These are phyloP conservation scores for Tricholoma bakamatsutake DNA, from an alignment of 768 basidiomycete genomes.

Conservation along the genomic window DNA sequence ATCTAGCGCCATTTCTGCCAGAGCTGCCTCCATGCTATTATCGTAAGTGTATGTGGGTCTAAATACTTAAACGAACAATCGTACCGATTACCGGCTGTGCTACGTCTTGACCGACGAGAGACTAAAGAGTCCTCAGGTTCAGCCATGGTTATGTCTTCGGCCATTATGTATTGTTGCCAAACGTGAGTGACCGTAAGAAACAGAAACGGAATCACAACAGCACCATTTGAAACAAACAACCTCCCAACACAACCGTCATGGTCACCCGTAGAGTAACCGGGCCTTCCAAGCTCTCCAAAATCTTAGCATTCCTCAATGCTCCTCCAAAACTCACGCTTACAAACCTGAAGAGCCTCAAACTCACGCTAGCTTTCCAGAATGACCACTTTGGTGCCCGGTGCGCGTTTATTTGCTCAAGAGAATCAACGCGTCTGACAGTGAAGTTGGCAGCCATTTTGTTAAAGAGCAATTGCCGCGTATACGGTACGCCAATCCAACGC, in stretches of 20 bases:
- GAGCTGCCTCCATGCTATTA: slow-evolving; percentile 67
- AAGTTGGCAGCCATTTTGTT: slow-evolving; percentile 58
- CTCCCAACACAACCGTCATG: slow-evolving; percentile 13
- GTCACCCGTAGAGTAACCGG: slow-evolving; percentile 25
- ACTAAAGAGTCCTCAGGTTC: slow-evolving; percentile 41
- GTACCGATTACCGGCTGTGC: slow-evolving; percentile 77
- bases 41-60: slow-evolving; percentile 6
- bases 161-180: neutral
- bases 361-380: slow-evolving; percentile 55
- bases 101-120: slow-evolving; percentile 56
- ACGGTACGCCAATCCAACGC: slow-evolving; percentile 65
- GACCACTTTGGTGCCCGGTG: slow-evolving; percentile 76
- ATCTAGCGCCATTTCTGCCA: slow-evolving; percentile 65
- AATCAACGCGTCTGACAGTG: neutral
- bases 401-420: slow-evolving; percentile 14
- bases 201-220: neutral
- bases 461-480: slow-evolving; percentile 77
- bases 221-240: slow-evolving; percentile 7
- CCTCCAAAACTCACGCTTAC: slow-evolving; percentile 45
- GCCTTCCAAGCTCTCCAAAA: slow-evolving; percentile 48
- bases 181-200: neutral
- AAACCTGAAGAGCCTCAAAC: slow-evolving; percentile 44
- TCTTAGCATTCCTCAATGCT: slow-evolving; percentile 45
- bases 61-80: slow-evolving; percentile 4
- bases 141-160: slow-evolving; percentile 14